Percentiles rank a stretch among this genome's conserved stretches.
Conservation (phyloP, 1,284 basidiomycete species). For the Vanrija sp. region DNA sequence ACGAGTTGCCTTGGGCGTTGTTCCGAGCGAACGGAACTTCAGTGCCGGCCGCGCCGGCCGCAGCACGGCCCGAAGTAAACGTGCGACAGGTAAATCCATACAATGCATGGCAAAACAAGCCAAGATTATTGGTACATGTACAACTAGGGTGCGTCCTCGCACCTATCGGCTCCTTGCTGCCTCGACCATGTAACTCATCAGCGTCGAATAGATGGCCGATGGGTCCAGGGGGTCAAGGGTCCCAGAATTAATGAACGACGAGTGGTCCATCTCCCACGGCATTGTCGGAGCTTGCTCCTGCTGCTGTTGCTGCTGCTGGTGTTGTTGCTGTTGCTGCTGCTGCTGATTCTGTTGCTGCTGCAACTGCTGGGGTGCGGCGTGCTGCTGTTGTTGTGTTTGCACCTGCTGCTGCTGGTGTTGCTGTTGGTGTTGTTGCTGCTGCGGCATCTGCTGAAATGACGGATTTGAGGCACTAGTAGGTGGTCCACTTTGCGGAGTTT, state of each 20-base stretch:
- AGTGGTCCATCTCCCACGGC: background rate
- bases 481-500: too few species aligned
- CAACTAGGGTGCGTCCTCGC: too few species aligned
- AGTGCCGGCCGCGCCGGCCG: too few species aligned
- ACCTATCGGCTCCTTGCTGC: slow-evolving; percentile 15
- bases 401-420: background rate
- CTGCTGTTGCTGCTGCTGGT: background rate
- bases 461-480: too few species aligned
- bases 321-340: background rate
- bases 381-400: background rate
- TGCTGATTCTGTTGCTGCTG: background rate
- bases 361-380: background rate
- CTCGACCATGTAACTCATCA: slow-evolving; percentile 29
- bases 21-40: too few species aligned
- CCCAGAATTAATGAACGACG: background rate
- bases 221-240: slow-evolving; percentile 8
- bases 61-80: too few species aligned
- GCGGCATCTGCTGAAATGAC: too few species aligned
- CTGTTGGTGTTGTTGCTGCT: background rate
- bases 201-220: slow-evolving; percentile 21
- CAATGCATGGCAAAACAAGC: too few species aligned
- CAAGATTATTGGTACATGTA: too few species aligned
- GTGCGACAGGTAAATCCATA: too few species aligned
- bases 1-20: too few species aligned
- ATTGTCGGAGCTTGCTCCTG: background rate